Conservation (phyloP, 345 rosid species). For the Lenwebbia sp. region DNA sequence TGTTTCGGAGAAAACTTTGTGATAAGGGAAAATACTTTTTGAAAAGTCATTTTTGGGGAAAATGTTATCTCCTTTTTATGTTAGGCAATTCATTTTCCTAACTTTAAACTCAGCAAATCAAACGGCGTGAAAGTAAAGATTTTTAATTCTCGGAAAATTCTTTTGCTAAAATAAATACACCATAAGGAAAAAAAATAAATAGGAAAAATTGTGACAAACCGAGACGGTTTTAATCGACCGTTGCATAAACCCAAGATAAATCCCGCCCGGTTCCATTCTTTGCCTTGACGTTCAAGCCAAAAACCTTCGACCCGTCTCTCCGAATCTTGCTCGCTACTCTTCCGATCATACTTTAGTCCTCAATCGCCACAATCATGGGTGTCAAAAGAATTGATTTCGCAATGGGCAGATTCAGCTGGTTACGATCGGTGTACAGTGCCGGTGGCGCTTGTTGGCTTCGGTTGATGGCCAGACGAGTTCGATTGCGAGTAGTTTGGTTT, state of each 20-base stretch:
- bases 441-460: slow-evolving; percentile 29
- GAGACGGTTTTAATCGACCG: not conserved
- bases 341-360: not conserved
- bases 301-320: not conserved
- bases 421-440: slow-evolving; percentile 38
- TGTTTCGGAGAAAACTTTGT: not conserved
- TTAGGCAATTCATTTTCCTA: not conserved
- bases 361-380: not conserved
- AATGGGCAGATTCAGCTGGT: not conserved
- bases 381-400: not conserved
- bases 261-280: not conserved
- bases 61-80: not conserved
- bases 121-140: not conserved
- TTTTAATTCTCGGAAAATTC: not conserved
- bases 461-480: slow-evolving; percentile 1
- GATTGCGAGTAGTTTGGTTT: not conserved
- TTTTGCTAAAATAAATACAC: not conserved
- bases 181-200: not conserved
- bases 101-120: not conserved
- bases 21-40: not conserved
- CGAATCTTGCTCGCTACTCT: not conserved
- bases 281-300: not conserved
- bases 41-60: not conserved
- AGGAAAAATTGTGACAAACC: not conserved
- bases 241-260: not conserved